Percentiles rank a stretch among this genome's conserved stretches.
phyloP scores from a whole-genome alignment of 2,329 filamentous ascomycete species.

The Aspergillus sp. region DNA sequence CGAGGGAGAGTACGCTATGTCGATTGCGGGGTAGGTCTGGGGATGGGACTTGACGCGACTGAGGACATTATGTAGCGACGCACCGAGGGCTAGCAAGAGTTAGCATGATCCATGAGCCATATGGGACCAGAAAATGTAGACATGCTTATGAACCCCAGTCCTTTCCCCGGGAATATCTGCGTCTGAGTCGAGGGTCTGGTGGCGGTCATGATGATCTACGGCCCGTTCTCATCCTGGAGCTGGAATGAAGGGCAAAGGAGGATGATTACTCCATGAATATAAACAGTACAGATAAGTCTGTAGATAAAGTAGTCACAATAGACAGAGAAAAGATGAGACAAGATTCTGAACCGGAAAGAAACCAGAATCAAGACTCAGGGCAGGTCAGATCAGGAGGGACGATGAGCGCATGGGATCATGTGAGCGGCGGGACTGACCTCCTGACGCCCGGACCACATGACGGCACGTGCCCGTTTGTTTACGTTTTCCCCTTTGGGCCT shows the following conservation, averaged over 20 bases:
- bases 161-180: conserved; percentile 66
- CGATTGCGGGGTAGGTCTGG: conserved; percentile 75
- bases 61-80: conserved; percentile 85
- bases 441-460: conserved; percentile 6
- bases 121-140: conserved; percentile 13
- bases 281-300: not conserved
- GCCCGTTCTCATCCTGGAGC: conserved; percentile 15
- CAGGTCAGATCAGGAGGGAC: not conserved
- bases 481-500: conserved; percentile 28
- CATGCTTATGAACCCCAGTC: conserved; percentile 61
- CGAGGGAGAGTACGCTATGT: conserved; percentile 75
- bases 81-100: conserved; percentile 68
- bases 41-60: conserved; percentile 86
- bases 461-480: conserved; percentile 30
- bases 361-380: not conserved
- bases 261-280: not conserved
- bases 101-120: conserved; percentile 17
- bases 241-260: not conserved
- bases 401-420: conserved; percentile 25
- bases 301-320: not conserved
- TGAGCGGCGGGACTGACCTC: conserved; percentile 25
- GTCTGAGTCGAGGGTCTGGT: conserved; percentile 41
- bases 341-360: not conserved
- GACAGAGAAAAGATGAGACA: not conserved
- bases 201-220: conserved; percentile 33